Evolutionary conservation across 768 basidiomycete genomes (phyloP), one percentile per base, ranked within the genome.

Genomic region (Boletus rufocinnamomeus): DNA sequence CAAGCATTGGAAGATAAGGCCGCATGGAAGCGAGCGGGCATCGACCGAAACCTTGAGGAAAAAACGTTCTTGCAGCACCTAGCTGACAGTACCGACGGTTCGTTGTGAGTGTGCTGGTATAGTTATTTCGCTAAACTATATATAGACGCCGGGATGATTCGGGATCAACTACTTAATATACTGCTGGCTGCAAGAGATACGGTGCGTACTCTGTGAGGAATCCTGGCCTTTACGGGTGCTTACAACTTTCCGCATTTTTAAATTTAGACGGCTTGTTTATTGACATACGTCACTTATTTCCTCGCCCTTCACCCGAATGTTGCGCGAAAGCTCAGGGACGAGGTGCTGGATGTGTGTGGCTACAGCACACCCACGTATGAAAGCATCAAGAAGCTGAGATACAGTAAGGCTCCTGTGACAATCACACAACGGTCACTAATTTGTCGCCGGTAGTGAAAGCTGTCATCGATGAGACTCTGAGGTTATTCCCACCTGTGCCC

Each of bases 131-230:
- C 68, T 66, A 32, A 63, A 13, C 34, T 23, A 51, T 52, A 52
- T 57, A 57, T 64, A 92, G 90, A 92, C 67, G 74, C 74, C 13
- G 76, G 82, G 9, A 69, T 85, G 44, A 88, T 94, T 54, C 84
- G 88, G 23, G 89, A 93, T 72, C 88, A 93, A 61, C 72, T 93
- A 14, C 77, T 93, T 49, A 93, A 84, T 66, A 84, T 92, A 70
- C 75, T 94, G 2, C 75, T 93, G 13, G 91, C 91, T 6, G 82
- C 88, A 25, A 75, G 91, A 54, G 91, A 94, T 73, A 92, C 91
- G 37, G 88, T 88, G 44, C 48, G 82, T 76, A 21, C 46, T 41
- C 54, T 45, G 25, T 32, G 32, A 53, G 1, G 34, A 45, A n/a
- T n/a, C n/a, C n/a, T 43, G 16, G 8, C 23, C 13, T n/a, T 44